Percentiles rank a stretch among this genome's conserved stretches.
Evolutionary conservation across 2,329 filamentous ascomycete genomes (phyloP).

Genomic region (Hirsutella rhossiliensis): DNA sequence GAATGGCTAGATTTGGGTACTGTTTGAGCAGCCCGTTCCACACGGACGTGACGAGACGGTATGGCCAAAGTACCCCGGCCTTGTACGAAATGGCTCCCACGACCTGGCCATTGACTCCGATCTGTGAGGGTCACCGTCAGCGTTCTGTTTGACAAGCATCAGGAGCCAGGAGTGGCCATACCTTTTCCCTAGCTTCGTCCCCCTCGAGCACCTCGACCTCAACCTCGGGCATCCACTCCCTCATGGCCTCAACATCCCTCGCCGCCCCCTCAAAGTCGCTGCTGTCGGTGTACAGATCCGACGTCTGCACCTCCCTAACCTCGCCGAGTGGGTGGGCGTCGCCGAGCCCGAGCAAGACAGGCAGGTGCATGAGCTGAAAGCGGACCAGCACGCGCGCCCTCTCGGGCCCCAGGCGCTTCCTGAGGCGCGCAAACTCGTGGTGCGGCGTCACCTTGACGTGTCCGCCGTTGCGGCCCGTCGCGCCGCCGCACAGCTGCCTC

Average conservation of each 20-base stretch:
- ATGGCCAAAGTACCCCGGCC: conserved; percentile 39
- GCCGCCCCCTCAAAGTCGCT: conserved; percentile 20
- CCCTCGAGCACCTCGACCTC: conserved; percentile 20
- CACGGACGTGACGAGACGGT: conserved; percentile 32
- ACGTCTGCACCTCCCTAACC: conserved; percentile 31
- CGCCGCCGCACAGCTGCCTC: conserved; percentile 34
- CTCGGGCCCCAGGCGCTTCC: conserved; percentile 16
- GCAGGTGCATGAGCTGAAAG: conserved; percentile 32
- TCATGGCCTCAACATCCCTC: conserved; percentile 19
- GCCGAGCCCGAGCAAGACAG: conserved; percentile 25
- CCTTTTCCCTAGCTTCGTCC: conserved; percentile 18
- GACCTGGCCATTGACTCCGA: conserved; percentile 21
- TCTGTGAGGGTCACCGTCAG: conserved; percentile 10
- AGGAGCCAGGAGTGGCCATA: conserved; percentile 6
- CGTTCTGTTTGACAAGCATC: background rate
- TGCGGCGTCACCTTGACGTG: conserved; percentile 35
- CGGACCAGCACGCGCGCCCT: conserved; percentile 26
- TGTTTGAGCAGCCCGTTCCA: conserved; percentile 28
- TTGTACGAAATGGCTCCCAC: conserved; percentile 30
- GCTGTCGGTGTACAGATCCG: conserved; percentile 30
- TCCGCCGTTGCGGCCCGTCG: conserved; percentile 41
- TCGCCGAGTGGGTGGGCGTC: conserved; percentile 22
- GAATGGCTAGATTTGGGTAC: conserved; percentile 23
- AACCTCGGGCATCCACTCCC: conserved; percentile 26
- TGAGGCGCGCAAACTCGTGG: conserved; percentile 24